Conservation (phyloP, 2,329 filamentous ascomycete genomes). For the Arthrinium phaeospermum region DNA sequence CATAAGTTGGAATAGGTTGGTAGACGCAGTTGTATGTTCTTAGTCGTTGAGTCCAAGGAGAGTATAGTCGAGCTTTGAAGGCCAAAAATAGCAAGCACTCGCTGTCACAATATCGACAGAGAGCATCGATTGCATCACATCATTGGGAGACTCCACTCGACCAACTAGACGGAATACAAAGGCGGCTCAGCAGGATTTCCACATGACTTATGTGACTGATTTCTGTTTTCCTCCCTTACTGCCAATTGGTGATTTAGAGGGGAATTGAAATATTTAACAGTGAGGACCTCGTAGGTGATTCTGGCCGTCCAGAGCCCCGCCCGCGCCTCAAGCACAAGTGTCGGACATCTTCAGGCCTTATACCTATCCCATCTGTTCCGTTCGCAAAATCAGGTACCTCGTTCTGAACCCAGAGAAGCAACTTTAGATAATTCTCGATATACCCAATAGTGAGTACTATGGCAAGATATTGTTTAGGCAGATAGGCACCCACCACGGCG, state of each 20-base stretch:
- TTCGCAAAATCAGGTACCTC: no score
- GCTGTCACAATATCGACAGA: background rate
- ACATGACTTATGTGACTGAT: background rate
- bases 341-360: background rate
- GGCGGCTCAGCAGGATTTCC: background rate
- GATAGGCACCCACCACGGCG: background rate
- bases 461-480: no score
- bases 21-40: no score
- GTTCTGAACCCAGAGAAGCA: background rate
- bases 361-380: no score
- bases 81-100: background rate
- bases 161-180: background rate
- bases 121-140: background rate
- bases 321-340: background rate
- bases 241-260: background rate
- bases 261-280: no score
- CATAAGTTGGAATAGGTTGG: background rate
- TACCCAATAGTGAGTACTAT: no score
- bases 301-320: background rate
- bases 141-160: background rate
- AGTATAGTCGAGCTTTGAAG: no score
- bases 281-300: no score
- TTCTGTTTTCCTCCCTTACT: background rate
- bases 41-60: no score
- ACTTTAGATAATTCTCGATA: background rate